A percentile compares a stretch with the other conserved stretches of the same genome.
Evolutionary conservation across 805 yeast species (phyloP).

Genomic region (Zygosaccharomyces pseudorouxii): DNA sequence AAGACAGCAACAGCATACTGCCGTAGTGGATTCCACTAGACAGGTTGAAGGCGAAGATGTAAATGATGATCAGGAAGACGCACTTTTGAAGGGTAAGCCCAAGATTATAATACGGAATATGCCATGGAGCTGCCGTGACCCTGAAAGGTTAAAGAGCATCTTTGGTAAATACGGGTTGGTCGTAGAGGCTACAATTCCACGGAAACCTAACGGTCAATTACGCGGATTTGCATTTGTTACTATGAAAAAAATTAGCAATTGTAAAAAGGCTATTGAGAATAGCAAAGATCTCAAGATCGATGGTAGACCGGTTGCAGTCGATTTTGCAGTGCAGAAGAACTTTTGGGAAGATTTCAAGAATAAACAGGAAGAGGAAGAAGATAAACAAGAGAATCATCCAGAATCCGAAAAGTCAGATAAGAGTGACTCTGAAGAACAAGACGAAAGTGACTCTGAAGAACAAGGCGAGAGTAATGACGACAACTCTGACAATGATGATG

Average conservation of each 20-base stretch:
- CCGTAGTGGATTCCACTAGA: slow-evolving; percentile 5
- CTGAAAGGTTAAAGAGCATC: slow-evolving; percentile 61
- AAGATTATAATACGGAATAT: slow-evolving; percentile 84
- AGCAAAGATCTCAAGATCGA: slow-evolving; percentile 71
- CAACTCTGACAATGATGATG: slow-evolving; percentile 31
- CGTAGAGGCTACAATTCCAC: slow-evolving; percentile 82
- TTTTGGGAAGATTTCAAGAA: slow-evolving; percentile 66
- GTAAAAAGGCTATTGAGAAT: slow-evolving; percentile 75
- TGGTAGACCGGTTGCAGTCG: slow-evolving; percentile 91
- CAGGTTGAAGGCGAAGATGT: slow-evolving; percentile 9
- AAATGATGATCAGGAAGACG: slow-evolving; percentile 40
- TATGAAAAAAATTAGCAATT: slow-evolving; percentile 73
- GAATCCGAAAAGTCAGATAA: slow-evolving; percentile 34
- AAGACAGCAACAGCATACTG: slow-evolving; percentile 3
- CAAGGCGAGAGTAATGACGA: slow-evolving; percentile 31
- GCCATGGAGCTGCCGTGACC: slow-evolving; percentile 91
- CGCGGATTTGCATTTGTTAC: slow-evolving; percentile 93
- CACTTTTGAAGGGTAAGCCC: slow-evolving; percentile 63
- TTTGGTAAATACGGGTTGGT: slow-evolving; percentile 82
- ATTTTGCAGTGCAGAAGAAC: slow-evolving; percentile 83
- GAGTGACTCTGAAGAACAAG: slow-evolving; percentile 24
- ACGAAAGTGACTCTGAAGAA: slow-evolving; percentile 26
- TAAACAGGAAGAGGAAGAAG: slow-evolving; percentile 40
- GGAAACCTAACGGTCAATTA: slow-evolving; percentile 83
- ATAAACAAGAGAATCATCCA: slow-evolving; percentile 35